phyloP scores from a whole-genome alignment of 2,329 filamentous ascomycete species.

The Dryadomyces quercivorus region DNA sequence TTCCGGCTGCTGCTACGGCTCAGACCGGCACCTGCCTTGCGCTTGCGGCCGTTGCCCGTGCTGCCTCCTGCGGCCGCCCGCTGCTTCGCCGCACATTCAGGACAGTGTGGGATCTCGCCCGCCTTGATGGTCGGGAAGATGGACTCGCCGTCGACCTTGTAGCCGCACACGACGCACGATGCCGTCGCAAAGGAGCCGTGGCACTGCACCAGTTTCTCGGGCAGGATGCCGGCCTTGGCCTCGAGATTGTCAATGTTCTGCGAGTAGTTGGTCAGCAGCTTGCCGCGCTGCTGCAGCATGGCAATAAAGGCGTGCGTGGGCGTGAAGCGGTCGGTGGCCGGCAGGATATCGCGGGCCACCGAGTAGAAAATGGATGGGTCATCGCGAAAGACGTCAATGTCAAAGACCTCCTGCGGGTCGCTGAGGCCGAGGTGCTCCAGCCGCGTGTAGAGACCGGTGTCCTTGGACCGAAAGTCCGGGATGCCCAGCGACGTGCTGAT shows the following conservation, averaged over 20 bases:
- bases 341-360: constrained; percentile 81
- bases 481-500: constrained; percentile 96
- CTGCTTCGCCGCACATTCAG: constrained; percentile 46
- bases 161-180: constrained; percentile 70
- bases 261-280: constrained; percentile 92
- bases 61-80: not conserved
- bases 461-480: constrained; percentile 90
- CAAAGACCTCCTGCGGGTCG: constrained; percentile 92
- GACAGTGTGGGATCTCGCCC: constrained; percentile 66
- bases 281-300: constrained; percentile 74
- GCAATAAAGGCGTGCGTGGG: constrained; percentile 92
- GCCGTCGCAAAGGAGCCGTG: constrained; percentile 94
- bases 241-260: constrained; percentile 99
- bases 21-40: not conserved
- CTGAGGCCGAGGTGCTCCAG: constrained; percentile 63
- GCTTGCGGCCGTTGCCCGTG: constrained; percentile 12
- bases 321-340: constrained; percentile 66
- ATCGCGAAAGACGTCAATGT: constrained; percentile 74
- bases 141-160: constrained; percentile 59
- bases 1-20: not conserved
- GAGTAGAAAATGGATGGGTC: constrained; percentile 87
- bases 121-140: constrained; percentile 72
- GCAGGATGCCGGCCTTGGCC: constrained; percentile 66
- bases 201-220: constrained; percentile 82
- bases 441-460: constrained; percentile 81